These are phyloP conservation scores for Halophytophthora polymorphica DNA, from an alignment of 352 stramenopile species.

Conservation along the genomic window DNA sequence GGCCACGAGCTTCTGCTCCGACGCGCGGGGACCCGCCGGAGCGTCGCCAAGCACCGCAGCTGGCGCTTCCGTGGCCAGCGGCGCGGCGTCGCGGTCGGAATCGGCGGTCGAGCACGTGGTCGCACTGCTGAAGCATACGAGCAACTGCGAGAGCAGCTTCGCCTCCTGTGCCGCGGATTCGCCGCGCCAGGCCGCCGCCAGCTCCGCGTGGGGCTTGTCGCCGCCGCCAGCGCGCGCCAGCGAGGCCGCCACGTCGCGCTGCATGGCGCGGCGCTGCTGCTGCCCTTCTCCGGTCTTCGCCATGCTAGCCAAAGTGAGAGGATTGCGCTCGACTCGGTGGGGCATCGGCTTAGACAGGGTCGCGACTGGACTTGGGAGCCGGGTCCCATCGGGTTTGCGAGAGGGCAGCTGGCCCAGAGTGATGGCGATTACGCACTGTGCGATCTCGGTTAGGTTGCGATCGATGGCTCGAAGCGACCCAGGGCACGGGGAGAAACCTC, in stretches of 20 bases:
- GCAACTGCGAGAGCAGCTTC: slow-evolving; percentile 42
- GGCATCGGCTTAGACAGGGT: slow-evolving; percentile 19
- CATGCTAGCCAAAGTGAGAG: slow-evolving; percentile 8
- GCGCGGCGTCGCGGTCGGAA: slow-evolving; percentile 8
- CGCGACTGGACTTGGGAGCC: neutral
- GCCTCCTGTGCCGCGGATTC: slow-evolving; percentile 11
- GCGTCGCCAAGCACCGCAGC: neutral
- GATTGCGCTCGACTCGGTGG: neutral
- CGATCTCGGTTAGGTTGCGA: too few species aligned
- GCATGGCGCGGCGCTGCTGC: slow-evolving; percentile 6
- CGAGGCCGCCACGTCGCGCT: slow-evolving; percentile 17
- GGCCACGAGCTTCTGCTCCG: slow-evolving; percentile 25
- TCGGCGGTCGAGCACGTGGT: too few species aligned
- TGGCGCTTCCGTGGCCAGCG: neutral
- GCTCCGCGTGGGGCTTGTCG: neutral
- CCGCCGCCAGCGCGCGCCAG: slow-evolving; percentile 1
- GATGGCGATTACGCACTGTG: too few species aligned
- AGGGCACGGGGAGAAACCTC: too few species aligned
- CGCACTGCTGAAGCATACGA: slow-evolving; percentile 42
- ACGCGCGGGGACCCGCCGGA: neutral
- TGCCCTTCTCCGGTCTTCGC: slow-evolving; percentile 26
- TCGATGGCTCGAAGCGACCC: too few species aligned
- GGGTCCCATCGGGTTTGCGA: too few species aligned
- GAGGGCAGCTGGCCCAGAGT: too few species aligned
- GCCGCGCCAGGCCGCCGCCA: neutral